These are phyloP conservation scores for Trichoderma brevicompactum DNA, from an alignment of 2,329 filamentous ascomycete genomes.

Conservation along the genomic window DNA sequence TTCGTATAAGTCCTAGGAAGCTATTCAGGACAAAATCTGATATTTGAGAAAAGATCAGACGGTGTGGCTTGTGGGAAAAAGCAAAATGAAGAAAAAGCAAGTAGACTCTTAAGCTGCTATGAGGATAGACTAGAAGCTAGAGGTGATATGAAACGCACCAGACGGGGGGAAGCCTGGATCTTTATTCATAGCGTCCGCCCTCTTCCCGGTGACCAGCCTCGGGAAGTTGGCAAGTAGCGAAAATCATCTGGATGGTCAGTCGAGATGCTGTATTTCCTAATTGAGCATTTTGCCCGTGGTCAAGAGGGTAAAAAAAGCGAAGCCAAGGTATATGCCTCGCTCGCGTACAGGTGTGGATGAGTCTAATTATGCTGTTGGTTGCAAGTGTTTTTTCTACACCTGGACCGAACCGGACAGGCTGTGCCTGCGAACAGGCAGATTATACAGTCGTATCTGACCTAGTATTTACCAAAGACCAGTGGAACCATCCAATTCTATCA, in stretches of 20 bases:
- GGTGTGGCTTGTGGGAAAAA: not conserved
- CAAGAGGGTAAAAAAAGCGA: not conserved
- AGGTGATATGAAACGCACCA: slow-evolving; percentile 13
- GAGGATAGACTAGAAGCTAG: slow-evolving; percentile 6
- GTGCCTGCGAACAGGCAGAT: not conserved
- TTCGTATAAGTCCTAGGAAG: slow-evolving; percentile 3
- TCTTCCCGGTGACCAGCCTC: not conserved
- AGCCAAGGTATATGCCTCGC: slow-evolving; percentile 4
- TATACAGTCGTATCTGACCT: not conserved
- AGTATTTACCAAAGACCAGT: not conserved
- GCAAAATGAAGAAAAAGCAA: not conserved
- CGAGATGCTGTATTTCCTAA: not conserved
- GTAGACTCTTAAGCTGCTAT: slow-evolving; percentile 8
- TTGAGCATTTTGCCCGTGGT: slow-evolving; percentile 4
- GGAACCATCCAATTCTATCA: not conserved
- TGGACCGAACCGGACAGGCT: not conserved
- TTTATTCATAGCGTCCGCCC: slow-evolving; percentile 1
- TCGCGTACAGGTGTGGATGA: slow-evolving; percentile 6
- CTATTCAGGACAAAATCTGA: not conserved
- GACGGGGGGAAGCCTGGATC: slow-evolving; percentile 5
- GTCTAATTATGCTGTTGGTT: slow-evolving; percentile 1
- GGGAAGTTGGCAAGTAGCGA: not conserved
- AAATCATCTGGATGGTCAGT: not conserved
- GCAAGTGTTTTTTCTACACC: not conserved
- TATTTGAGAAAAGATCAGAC: not conserved